phyloP scores from a whole-genome alignment of 768 basidiomycete species.

The Mycena galopus region DNA sequence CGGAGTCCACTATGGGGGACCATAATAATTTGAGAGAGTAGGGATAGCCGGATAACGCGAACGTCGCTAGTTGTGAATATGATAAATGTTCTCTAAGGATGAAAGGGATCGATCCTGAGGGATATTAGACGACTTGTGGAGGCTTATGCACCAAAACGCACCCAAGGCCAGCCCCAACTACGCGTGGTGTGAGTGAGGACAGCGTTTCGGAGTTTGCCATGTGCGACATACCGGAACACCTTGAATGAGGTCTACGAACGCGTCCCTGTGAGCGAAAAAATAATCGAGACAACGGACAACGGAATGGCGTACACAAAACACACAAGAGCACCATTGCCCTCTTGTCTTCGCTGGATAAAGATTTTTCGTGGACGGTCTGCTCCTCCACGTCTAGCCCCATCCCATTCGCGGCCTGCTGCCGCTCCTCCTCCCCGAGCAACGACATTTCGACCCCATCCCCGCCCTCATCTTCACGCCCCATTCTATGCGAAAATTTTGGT shows the following conservation, averaged over 20 bases:
- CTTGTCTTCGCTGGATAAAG: slow-evolving; percentile 68
- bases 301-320: slow-evolving; percentile 78
- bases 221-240: slow-evolving; percentile 83
- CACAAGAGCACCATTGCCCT: slow-evolving; percentile 87
- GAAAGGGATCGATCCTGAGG: slow-evolving; percentile 92
- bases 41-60: slow-evolving; percentile 92
- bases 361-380: slow-evolving; percentile 11
- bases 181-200: slow-evolving; percentile 13
- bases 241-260: slow-evolving; percentile 76
- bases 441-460: slow-evolving; percentile 74
- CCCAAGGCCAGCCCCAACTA: slow-evolving; percentile 92
- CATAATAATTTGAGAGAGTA: slow-evolving; percentile 97
- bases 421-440: slow-evolving; percentile 70
- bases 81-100: slow-evolving; percentile 95
- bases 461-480: slow-evolving; percentile 44
- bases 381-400: slow-evolving; percentile 59
- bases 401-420: slow-evolving; percentile 58
- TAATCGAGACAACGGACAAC: slow-evolving; percentile 1
- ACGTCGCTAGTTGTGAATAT: slow-evolving; percentile 96
- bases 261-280: slow-evolving; percentile 24
- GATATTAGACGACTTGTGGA: slow-evolving; percentile 3
- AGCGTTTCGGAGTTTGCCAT: slow-evolving; percentile 26
- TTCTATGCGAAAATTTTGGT: slow-evolving; percentile 46
- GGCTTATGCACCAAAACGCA: slow-evolving; percentile 45
- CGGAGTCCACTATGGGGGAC: slow-evolving; percentile 97